phyloP scores from a whole-genome alignment of 2,329 filamentous ascomycete species.

The Colletotrichum higginsianum region DNA sequence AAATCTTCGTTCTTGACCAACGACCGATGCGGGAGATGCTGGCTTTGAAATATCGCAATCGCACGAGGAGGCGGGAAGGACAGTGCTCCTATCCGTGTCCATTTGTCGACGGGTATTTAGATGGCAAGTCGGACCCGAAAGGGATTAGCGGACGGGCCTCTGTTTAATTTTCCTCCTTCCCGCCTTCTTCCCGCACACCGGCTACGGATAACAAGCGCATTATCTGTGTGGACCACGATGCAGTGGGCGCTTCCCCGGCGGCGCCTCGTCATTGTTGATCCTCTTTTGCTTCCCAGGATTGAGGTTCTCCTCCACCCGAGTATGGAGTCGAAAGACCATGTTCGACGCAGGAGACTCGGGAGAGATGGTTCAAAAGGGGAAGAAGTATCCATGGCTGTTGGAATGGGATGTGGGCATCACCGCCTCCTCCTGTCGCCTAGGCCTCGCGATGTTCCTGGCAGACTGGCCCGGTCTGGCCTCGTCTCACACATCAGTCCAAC shows the following conservation, averaged over 20 bases:
- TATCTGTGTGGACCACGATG: constrained; percentile 15
- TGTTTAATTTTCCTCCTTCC: constrained; percentile 4
- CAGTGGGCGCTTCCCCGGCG: constrained; percentile 22
- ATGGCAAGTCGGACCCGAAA: constrained; percentile 35
- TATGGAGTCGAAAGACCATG: neutral
- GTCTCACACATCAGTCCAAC: constrained; percentile 8
- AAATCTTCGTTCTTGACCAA: neutral
- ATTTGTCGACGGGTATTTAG: constrained; percentile 24
- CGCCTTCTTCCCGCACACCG: constrained; percentile 29
- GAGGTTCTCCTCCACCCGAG: constrained; percentile 12
- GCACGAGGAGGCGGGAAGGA: neutral
- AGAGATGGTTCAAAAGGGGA: constrained; percentile 7
- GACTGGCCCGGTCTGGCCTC: constrained; percentile 8
- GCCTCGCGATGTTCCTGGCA: neutral
- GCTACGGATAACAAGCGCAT: constrained; percentile 17
- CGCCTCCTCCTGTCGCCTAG: constrained; percentile 5
- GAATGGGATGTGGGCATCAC: constrained; percentile 2
- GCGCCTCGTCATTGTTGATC: constrained; percentile 26
- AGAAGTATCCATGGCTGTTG: neutral
- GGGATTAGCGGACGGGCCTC: constrained; percentile 35
- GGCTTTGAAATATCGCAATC: neutral
- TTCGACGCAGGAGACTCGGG: constrained; percentile 8
- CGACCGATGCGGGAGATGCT: constrained; percentile 8
- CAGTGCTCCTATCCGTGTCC: neutral
- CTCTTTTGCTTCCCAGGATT: neutral